Evolutionary conservation across 768 basidiomycete species (phyloP).

Genomic region (Clitopilus passeckerianus): DNA sequence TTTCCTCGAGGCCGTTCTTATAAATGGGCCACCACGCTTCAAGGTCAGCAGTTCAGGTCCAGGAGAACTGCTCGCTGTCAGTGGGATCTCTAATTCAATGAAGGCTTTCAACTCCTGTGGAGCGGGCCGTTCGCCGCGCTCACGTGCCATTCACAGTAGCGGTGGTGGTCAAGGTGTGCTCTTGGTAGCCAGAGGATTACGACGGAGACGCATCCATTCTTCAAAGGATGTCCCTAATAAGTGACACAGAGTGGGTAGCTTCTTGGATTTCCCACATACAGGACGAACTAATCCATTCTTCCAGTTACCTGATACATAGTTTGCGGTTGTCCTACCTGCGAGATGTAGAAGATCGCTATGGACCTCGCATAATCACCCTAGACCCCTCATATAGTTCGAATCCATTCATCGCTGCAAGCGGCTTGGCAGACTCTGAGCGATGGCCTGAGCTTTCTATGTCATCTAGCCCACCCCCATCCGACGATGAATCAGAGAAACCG

Average conservation of each 20-base stretch:
- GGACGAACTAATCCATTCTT: conserved; percentile 1
- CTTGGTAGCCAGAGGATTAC: too few species aligned
- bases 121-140: too few species aligned
- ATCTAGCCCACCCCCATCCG: conserved; percentile 65
- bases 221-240: conserved; percentile 52
- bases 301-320: conserved; percentile 72
- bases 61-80: too few species aligned
- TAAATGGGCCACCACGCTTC: too few species aligned
- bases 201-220: too few species aligned
- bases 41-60: too few species aligned
- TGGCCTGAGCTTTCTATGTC: conserved; percentile 85
- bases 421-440: conserved; percentile 69
- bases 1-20: too few species aligned
- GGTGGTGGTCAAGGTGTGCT: too few species aligned
- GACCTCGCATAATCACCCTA: conserved; percentile 73
- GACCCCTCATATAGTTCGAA: conserved; percentile 75
- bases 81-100: too few species aligned
- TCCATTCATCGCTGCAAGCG: conserved; percentile 76
- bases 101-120: too few species aligned
- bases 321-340: conserved; percentile 86
- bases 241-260: conserved; percentile 52
- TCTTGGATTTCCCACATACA: neutral
- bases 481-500: conserved; percentile 56
- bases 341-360: conserved; percentile 83
- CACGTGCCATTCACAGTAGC: too few species aligned